Evolutionary conservation across 75 land plant species (phyloP), one percentile per base, ranked within the genome.

Genomic region (Picea sitchensis): DNA sequence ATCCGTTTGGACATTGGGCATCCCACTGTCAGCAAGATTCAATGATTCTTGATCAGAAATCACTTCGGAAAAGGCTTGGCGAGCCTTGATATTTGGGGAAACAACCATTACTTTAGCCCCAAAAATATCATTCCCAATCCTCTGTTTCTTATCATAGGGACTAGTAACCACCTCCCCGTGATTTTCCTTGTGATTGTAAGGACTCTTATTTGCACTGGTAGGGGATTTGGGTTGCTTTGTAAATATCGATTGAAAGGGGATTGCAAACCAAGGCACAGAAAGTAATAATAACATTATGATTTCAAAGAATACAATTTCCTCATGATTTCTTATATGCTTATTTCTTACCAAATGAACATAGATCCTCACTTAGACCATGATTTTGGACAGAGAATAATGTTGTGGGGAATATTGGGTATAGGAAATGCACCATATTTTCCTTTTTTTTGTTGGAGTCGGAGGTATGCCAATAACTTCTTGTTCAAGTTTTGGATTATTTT

Each of bases 81-180:
- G 56, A 26, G 58, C 68, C 38, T 69, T 77, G 41, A 75, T 7
- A 56, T 77, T 81, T 15, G 78, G 82, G 34, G 77, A 76, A 15
- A 60, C 57, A 59, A 72, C 77, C 82, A 54, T 62, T 38, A 76
- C 57, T 61, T 77, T 57, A n/a, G 47, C 78, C 44, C 82, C 82
- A 76, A 76, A 75, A 36, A 62, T 81, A 36, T 81, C 82, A 23
- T 67, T 41, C 14, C 82, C 82, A 59, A 75, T 75, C 62, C 51
- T 81, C 64, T 77, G 69, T 54, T 51, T 75, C 78, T 81, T 81
- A 59, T 81, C 82, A 11, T n/a, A 20, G 12, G 82, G 82, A 11
- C 73, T 71, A 20, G 21, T 13, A 41, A 44, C 23, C 21, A 71
- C 51, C 73, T 67, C 41, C 20, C 44, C 73, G 0, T 71, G 73